Base-by-base conservation (phyloP, 805 yeast genomes). In the Wickerhamomyces rabaulensis region DNA sequence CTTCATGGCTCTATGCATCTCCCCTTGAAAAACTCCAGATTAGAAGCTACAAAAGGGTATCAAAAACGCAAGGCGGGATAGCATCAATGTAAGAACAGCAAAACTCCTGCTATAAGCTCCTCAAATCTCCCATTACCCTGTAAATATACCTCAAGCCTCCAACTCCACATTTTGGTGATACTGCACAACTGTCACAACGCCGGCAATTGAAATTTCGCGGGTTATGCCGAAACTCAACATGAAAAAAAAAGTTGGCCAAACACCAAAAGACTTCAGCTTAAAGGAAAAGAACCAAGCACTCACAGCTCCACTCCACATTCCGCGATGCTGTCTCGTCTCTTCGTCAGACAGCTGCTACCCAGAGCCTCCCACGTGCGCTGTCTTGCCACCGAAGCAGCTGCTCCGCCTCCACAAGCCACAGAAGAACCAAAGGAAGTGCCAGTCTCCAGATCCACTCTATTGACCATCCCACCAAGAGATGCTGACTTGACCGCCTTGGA, bases 401-500 rank as follows among this genome's bases (percentile, higher is more conserved):
- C 35, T 29, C 16, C 5, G 6, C 35, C 50, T 19, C 41, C 47
- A 6, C 39, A 41, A 41, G 31, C 48, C 6, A 10, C 42, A 3
- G 38, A 42, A 23, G 33, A 42, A 23, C 39, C 33, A 19, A 29
- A 26, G 7, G 33, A 17, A 23, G n/a, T 33, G 22, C 44, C 39
- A 10, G 46, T 56, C 19, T 48, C 56, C 7, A 51, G 52, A 40
- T 43, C 53, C 6, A 39, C 49, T 16, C 47, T 63, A 43, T 56
- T 71, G 42, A 68, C 67, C 43, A 66, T 74, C 47, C 65, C 70
- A 23, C 70, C 72, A 31, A 68, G 75, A 56, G 65, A 68, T 44
- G 52, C 70, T 7, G 80, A 76, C 53, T 61, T 80, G 49, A 87
- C 92, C 9, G 88, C 80, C 26, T 73, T 90, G 64, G 97, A 90